A percentile compares a stretch with the other conserved stretches of the same genome.
These are phyloP conservation scores for Heritiera littoralis DNA, from an alignment of 345 rosid species.

Conservation along the genomic window DNA sequence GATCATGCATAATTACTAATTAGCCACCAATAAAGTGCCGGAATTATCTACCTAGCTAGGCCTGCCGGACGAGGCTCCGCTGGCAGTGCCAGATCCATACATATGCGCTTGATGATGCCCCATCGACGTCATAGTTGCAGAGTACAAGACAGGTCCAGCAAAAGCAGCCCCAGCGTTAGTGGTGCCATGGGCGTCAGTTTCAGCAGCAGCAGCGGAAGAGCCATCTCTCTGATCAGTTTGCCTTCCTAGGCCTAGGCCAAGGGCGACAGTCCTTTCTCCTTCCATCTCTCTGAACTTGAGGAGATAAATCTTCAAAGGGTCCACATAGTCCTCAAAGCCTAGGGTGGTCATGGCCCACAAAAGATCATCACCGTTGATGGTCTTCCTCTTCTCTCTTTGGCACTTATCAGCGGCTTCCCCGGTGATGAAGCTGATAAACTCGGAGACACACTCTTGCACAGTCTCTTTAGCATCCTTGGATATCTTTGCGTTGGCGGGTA, in stretches of 20 bases:
- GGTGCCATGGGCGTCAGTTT: slow-evolving; percentile 23
- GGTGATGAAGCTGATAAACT: slow-evolving; percentile 68
- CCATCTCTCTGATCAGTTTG: slow-evolving; percentile 37
- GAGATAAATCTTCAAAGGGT: slow-evolving; percentile 56
- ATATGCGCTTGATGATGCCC: slow-evolving; percentile 49
- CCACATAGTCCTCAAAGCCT: slow-evolving; percentile 69
- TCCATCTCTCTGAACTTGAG: slow-evolving; percentile 67
- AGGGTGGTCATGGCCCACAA: slow-evolving; percentile 76
- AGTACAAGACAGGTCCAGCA: slow-evolving; percentile 28
- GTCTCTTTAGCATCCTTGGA: slow-evolving; percentile 75
- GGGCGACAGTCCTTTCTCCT: slow-evolving; percentile 49
- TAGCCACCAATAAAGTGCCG: too few relatives aligned
- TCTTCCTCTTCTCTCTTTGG: slow-evolving; percentile 61
- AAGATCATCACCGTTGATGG: slow-evolving; percentile 31
- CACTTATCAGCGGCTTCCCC: slow-evolving; percentile 77
- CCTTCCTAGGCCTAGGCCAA: slow-evolving; percentile 28
- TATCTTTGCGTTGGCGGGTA: slow-evolving; percentile 73
- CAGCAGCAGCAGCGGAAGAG: slow-evolving; percentile 33
- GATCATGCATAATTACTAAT: too few relatives aligned
- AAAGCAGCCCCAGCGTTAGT: slow-evolving; percentile 23
- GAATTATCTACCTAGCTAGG: too few relatives aligned
- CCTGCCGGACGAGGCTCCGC: slow-evolving; percentile 22
- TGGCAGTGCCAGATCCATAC: slow-evolving; percentile 48
- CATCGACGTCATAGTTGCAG: slow-evolving; percentile 36
- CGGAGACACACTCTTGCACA: slow-evolving; percentile 72